Percentiles rank a stretch among this genome's conserved stretches.
Evolutionary conservation across 2,329 filamentous ascomycete species (phyloP).

Genomic region (Tympanopsis confertula): DNA sequence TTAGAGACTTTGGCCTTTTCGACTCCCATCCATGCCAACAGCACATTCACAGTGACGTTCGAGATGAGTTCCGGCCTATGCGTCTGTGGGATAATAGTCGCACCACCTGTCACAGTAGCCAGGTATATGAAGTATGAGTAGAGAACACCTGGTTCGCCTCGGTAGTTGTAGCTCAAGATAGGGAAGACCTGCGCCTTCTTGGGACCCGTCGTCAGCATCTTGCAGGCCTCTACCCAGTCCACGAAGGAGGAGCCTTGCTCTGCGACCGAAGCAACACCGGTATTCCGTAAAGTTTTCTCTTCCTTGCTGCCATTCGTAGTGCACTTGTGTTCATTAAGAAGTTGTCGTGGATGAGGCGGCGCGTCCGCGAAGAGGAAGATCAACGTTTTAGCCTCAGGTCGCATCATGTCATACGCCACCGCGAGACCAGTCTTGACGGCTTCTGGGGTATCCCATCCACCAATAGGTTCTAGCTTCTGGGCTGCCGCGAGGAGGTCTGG

Average conservation of each 20-base stretch:
- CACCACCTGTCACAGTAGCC: conserved; percentile 26
- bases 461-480: conserved; percentile 14
- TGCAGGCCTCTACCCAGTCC: conserved; percentile 29
- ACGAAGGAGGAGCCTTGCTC: conserved; percentile 23
- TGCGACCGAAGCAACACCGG: conserved; percentile 15
- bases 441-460: conserved; percentile 31
- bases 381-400: conserved; percentile 32
- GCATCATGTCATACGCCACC: conserved; percentile 31
- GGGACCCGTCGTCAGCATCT: conserved; percentile 16
- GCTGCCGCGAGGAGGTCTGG: conserved; percentile 21
- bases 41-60: conserved; percentile 24
- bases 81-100: conserved; percentile 18
- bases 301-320: conserved; percentile 17
- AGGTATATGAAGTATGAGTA: conserved; percentile 26
- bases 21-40: conserved; percentile 30
- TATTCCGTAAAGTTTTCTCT: conserved; percentile 12
- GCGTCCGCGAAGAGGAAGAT: conserved; percentile 35
- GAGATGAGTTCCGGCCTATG: conserved; percentile 19
- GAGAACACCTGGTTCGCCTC: conserved; percentile 6
- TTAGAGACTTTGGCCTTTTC: conserved; percentile 9
- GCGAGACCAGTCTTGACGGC: conserved; percentile 36
- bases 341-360: conserved; percentile 26
- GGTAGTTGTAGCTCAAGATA: conserved; percentile 16
- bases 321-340: too few species aligned
- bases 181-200: conserved; percentile 31